A percentile compares a stretch with the other conserved stretches of the same genome.
These are phyloP conservation scores for Naumovozyma castellii DNA, from an alignment of 805 yeast genomes.

Conservation along the genomic window DNA sequence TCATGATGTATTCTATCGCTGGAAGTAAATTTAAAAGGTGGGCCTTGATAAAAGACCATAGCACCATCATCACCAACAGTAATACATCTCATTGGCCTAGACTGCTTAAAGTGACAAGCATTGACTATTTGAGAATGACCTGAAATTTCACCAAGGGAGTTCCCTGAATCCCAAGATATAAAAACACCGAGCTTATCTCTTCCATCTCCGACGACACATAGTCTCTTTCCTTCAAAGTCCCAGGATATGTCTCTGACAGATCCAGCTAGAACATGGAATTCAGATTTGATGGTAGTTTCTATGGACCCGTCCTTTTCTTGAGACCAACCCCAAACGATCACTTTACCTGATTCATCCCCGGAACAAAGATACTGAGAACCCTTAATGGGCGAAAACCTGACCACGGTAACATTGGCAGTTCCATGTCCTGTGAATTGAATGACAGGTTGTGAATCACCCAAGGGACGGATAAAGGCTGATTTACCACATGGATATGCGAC, in stretches of 20 bases:
- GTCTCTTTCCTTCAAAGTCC: constrained; percentile 80
- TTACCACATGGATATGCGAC: constrained; percentile 78
- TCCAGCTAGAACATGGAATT: constrained; percentile 71
- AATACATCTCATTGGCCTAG: constrained; percentile 86
- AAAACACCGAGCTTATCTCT: constrained; percentile 87
- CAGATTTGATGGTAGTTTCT: constrained; percentile 56
- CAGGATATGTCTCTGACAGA: constrained; percentile 76
- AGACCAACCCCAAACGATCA: constrained; percentile 72
- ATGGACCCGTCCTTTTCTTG: constrained; percentile 39
- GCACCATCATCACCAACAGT: constrained; percentile 87
- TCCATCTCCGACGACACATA: constrained; percentile 93
- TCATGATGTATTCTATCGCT: constrained; percentile 67
- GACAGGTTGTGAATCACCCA: constrained; percentile 35
- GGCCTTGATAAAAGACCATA: constrained; percentile 78
- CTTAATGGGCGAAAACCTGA: constrained; percentile 61
- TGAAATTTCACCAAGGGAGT: constrained; percentile 90
- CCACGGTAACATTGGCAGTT: constrained; percentile 63
- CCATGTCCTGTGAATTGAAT: constrained; percentile 68
- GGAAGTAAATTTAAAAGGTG: constrained; percentile 80
- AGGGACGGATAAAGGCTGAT: constrained; percentile 61
- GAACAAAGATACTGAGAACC: constrained; percentile 85
- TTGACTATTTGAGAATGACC: constrained; percentile 83
- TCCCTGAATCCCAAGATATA: constrained; percentile 89
- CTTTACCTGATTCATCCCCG: constrained; percentile 85
- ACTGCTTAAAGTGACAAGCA: constrained; percentile 74